Base-by-base conservation (phyloP, 2,329 filamentous ascomycete species). In the Aschersonia sp. region DNA sequence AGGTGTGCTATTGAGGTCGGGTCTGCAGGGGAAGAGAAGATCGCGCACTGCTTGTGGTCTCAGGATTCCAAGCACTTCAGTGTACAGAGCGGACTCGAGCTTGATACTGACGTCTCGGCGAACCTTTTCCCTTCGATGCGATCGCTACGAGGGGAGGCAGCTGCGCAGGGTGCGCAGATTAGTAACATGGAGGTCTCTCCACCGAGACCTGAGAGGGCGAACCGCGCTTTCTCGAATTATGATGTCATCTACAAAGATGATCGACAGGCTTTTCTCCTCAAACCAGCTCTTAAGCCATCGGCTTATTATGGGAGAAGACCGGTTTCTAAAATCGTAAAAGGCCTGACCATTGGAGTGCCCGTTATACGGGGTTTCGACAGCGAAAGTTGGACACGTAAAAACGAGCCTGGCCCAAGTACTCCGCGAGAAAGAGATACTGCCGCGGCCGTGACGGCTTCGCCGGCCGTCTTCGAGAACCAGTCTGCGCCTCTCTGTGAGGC, bases 351-450 rank as follows among this genome's bases (percentile, higher is more conserved):
- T 47, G 92, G 92, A 1, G 79, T 95, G 11, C 81, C 84, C 4
- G 84, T 97, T n/a, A 76, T 94, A 12, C 80, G 92, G 49, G 92
- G 92, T 0, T 98, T 98, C 56, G 81, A 94, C 61, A 77, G 83
- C 53, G 71, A 73, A 35, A 67, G 70, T 2, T 98, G 90, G 89
- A 76, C 85, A 51, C 81, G 76, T 47, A 62, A 88, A 9, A 79
- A 95, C 49, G n/a, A 35, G n/a, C 29, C 9, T 22, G 12, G 30
- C 22, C 22, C 32, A 11, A 22, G 30, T 7, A n/a, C 41, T 12
- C 8, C 35, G 12, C 8, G 8, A 37, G 4, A 2, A 11, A 22
- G 31, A 11, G 22, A 11, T 5, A 14, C 22, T 30, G 29, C 14
- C 37, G 41, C n/a, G 29, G 31, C n/a, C 32, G 22, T 44, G 41